phyloP scores from a whole-genome alignment of 192 early-diverging fungal genomes.

The Mortierella hygrophila region DNA sequence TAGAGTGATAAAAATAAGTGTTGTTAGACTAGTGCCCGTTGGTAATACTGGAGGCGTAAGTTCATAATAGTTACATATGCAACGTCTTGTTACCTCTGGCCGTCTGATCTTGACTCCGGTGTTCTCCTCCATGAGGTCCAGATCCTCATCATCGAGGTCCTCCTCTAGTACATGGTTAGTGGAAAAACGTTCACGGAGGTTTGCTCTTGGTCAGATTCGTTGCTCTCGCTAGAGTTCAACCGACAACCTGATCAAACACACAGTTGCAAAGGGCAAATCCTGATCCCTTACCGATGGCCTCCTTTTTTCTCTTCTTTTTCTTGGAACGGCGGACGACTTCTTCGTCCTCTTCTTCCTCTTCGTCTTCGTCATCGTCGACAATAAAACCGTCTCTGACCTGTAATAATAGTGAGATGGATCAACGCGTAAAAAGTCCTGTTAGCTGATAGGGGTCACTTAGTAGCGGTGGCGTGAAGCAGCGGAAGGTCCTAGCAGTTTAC shows the following conservation, averaged over 20 bases:
- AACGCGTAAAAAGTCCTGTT: background rate
- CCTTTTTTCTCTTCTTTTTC: conserved; percentile 67
- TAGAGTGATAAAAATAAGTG: conserved; percentile 21
- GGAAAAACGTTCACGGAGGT: background rate
- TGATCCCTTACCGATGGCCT: conserved; percentile 57
- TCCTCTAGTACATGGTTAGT: conserved; percentile 65
- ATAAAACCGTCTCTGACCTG: conserved; percentile 78
- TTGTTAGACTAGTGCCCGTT: background rate
- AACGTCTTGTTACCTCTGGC: conserved; percentile 51
- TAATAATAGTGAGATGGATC: background rate
- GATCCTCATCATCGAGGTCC: conserved; percentile 92
- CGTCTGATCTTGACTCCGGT: conserved; percentile 70
- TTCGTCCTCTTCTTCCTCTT: conserved; percentile 68
- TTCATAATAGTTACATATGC: background rate
- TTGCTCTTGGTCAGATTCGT: background rate
- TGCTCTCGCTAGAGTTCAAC: background rate
- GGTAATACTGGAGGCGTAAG: background rate
- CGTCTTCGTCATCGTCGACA: conserved; percentile 79
- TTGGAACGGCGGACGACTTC: conserved; percentile 51
- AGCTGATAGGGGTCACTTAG: background rate
- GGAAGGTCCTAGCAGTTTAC: background rate
- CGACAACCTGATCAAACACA: conserved; percentile 2
- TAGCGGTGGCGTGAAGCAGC: background rate
- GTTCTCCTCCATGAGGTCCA: conserved; percentile 93
- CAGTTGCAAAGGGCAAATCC: background rate